Conservation (phyloP, 2,329 filamentous ascomycete species). For the Ophiocordyceps australis region DNA sequence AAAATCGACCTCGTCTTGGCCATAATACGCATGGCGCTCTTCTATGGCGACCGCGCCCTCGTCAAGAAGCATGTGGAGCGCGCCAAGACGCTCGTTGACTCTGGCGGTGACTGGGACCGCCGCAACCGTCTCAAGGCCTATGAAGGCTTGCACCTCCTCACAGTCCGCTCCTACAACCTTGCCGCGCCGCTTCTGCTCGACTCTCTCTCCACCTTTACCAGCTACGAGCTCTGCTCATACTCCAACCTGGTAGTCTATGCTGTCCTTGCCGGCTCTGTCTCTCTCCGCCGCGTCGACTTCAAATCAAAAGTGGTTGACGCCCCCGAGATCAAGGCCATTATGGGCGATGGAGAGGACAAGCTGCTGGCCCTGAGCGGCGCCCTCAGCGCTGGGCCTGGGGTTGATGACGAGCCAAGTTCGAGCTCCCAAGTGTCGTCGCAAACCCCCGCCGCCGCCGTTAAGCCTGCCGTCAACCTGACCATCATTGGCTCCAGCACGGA, state of each 20-base stretch:
- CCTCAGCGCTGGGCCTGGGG: slow-evolving; percentile 63
- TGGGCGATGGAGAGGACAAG: slow-evolving; percentile 80
- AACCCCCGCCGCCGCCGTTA: slow-evolving; percentile 26
- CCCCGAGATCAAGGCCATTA: slow-evolving; percentile 92
- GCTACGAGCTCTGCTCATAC: slow-evolving; percentile 96
- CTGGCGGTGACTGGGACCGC: slow-evolving; percentile 94
- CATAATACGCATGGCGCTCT: slow-evolving; percentile 87
- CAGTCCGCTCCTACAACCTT: slow-evolving; percentile 74
- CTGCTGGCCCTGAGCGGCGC: slow-evolving; percentile 65
- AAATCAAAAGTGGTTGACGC: slow-evolving; percentile 98
- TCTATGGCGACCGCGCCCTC: slow-evolving; percentile 83
- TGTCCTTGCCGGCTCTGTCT: slow-evolving; percentile 83
- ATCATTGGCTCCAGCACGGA: slow-evolving; percentile 57
- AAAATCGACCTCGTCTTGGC: slow-evolving; percentile 96
- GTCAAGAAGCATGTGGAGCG: slow-evolving; percentile 91
- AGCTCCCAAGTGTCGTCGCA: slow-evolving; percentile 41
- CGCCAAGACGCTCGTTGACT: slow-evolving; percentile 77
- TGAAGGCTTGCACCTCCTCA: slow-evolving; percentile 84
- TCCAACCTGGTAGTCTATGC: slow-evolving; percentile 89
- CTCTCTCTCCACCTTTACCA: slow-evolving; percentile 94
- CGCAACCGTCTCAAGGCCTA: slow-evolving; percentile 98
- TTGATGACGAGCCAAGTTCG: slow-evolving; percentile 51
- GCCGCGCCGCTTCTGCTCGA: slow-evolving; percentile 89
- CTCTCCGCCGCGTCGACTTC: slow-evolving; percentile 93
- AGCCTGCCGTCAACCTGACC: slow-evolving; percentile 71